phyloP scores from a whole-genome alignment of 768 basidiomycete genomes.

The Trametes coccinea region DNA sequence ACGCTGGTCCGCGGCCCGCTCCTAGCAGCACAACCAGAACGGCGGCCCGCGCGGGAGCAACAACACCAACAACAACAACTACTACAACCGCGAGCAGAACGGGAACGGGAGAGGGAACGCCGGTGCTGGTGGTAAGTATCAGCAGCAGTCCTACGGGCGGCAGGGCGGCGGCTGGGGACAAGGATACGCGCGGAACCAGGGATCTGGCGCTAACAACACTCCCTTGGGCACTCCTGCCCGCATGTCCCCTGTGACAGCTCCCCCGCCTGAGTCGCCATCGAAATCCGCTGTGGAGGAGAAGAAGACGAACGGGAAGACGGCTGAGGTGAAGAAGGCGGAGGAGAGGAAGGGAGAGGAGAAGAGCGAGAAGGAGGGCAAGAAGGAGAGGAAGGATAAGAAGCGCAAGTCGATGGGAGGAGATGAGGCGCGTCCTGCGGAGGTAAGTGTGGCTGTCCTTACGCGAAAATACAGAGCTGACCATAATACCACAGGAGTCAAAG shows the following conservation, averaged over 20 bases:
- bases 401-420: slow-evolving; percentile 24
- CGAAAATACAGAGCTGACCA: neutral
- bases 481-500: slow-evolving; percentile 7
- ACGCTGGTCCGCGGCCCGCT: neutral
- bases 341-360: slow-evolving; percentile 1
- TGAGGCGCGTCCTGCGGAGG: slow-evolving; percentile 17
- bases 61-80: slow-evolving; percentile 10
- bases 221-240: slow-evolving; percentile 65
- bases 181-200: slow-evolving; percentile 19
- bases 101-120: neutral
- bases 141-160: slow-evolving; percentile 20
- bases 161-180: slow-evolving; percentile 24
- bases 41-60: slow-evolving; percentile 9
- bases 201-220: slow-evolving; percentile 69
- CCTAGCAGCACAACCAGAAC: slow-evolving; percentile 8
- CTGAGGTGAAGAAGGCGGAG: slow-evolving; percentile 4
- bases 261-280: slow-evolving; percentile 19
- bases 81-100: neutral
- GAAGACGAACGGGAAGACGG: neutral
- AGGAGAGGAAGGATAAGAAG: slow-evolving; percentile 32
- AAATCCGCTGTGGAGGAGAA: slow-evolving; percentile 14
- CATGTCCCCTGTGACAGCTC: slow-evolving; percentile 45
- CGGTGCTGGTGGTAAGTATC: slow-evolving; percentile 29
- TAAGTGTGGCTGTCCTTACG: neutral
- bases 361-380: slow-evolving; percentile 26